Percentiles rank a stretch among this genome's conserved stretches.
phyloP scores from a whole-genome alignment of 2,329 filamentous ascomycete genomes.

The Paracorniculantispora psalliotae region DNA sequence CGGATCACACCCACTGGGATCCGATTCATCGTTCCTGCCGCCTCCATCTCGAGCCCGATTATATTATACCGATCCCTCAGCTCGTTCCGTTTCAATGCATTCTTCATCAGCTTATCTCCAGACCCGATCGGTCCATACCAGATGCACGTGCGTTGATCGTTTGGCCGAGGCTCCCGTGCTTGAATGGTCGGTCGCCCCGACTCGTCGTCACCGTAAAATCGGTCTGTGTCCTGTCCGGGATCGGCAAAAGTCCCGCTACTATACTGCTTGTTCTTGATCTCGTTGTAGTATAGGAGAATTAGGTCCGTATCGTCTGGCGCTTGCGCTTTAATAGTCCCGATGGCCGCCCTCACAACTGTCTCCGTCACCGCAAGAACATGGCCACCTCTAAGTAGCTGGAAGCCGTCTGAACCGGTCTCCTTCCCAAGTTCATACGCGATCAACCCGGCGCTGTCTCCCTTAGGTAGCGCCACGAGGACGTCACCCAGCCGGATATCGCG shows the following conservation, averaged over 20 bases:
- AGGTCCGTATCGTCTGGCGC: slow-evolving; percentile 17
- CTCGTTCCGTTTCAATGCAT: slow-evolving; percentile 20
- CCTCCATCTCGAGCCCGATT: slow-evolving; percentile 30
- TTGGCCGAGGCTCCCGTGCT: slow-evolving; percentile 12
- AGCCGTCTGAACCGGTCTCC: slow-evolving; percentile 21
- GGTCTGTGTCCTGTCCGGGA: slow-evolving; percentile 15
- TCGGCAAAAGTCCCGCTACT: slow-evolving; percentile 20
- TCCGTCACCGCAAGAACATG: slow-evolving; percentile 23
- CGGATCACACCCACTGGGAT: slow-evolving; percentile 27
- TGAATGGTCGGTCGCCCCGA: neutral
- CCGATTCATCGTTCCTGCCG: slow-evolving; percentile 25
- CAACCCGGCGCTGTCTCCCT: slow-evolving; percentile 22
- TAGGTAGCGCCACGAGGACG: slow-evolving; percentile 27
- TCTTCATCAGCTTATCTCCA: slow-evolving; percentile 27
- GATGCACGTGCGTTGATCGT: slow-evolving; percentile 20
- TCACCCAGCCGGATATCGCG: slow-evolving; percentile 34
- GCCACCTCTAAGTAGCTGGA: slow-evolving; percentile 20
- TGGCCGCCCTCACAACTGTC: slow-evolving; percentile 25
- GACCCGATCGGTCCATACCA: slow-evolving; percentile 30
- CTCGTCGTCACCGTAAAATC: slow-evolving; percentile 16
- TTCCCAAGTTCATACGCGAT: slow-evolving; percentile 27
- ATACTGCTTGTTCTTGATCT: slow-evolving; percentile 19
- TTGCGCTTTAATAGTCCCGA: slow-evolving; percentile 21
- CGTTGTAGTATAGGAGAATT: slow-evolving; percentile 20
- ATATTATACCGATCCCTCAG: slow-evolving; percentile 23